Base-by-base conservation (phyloP, 345 rosid species). In the Pseudoturritis turrita region DNA sequence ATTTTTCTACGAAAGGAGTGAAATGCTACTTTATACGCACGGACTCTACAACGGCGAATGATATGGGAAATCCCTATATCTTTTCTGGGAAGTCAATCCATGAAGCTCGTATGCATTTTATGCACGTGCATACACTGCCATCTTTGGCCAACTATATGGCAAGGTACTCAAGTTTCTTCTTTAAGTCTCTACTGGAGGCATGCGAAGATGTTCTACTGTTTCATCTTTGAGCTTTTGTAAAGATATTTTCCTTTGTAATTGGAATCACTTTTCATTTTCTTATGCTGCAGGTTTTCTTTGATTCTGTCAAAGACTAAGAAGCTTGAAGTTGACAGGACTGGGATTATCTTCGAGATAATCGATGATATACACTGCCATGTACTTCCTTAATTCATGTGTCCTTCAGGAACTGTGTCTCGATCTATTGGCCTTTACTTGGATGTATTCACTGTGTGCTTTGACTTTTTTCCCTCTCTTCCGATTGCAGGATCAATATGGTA, bases 71-170 rank as follows among this genome's bases (percentile, higher is more conserved):
- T 28, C 75, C 68, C 1, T 83, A 86, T 56, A 55, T 79, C 25
- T 83, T 86, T 18, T 23, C 79, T 0, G 84, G 85, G 10, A 90
- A 84, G 75, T 85, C 81, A 13, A 56, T 89, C n/a, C 68, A 67
- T 47, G 87, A 85, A 82, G 98, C 94, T 23, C 86, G 98, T 78
- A 50, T 74, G 65, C 17, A 83, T 7, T 93, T 93, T 75, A 90
- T 93, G 98, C n/a, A n/a, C n/a, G n/a, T n/a, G n/a, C n/a, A n/a
- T n/a, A n/a, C n/a, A n/a, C n/a, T n/a, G n/a, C n/a, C n/a, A n/a
- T n/a, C n/a, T n/a, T n/a, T n/a, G n/a, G n/a, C n/a, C n/a, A n/a
- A n/a, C n/a, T n/a, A n/a, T 89, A 93, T 94, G 91, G 82, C 80
- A 11, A 81, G 96, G 98, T 93, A 28, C 68, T 75, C 23, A 0